Evolutionary conservation across 2,329 filamentous ascomycete species (phyloP).

Genomic region (Teratosphaeria pseudoeucalypti): DNA sequence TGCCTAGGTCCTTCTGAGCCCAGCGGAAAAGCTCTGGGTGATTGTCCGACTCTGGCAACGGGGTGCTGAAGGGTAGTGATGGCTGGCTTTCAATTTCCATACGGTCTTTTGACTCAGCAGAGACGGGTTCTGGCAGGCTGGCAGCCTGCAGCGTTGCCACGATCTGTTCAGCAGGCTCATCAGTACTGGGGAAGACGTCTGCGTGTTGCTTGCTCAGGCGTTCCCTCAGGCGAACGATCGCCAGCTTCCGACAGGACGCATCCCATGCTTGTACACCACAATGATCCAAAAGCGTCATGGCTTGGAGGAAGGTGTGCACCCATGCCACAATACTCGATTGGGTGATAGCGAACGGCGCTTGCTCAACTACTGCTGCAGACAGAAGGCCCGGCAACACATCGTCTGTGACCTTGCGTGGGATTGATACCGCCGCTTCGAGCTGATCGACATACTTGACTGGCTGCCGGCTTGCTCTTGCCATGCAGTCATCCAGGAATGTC

Average conservation of each 20-base stretch:
- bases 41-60: conserved; percentile 32
- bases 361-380: conserved; percentile 61
- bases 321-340: conserved; percentile 11
- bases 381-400: conserved; percentile 48
- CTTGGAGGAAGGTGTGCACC: conserved; percentile 11
- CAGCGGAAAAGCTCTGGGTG: conserved; percentile 48
- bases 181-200: not conserved
- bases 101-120: not conserved
- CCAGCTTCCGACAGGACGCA: not conserved
- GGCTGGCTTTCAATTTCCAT: not conserved
- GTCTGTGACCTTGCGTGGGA: not conserved
- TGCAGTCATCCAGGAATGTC: conserved; percentile 72
- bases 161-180: not conserved
- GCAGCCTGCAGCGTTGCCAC: not conserved
- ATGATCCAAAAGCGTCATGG: not conserved
- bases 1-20: conserved; percentile 66
- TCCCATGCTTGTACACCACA: not conserved
- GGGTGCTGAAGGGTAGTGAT: conserved; percentile 21
- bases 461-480: conserved; percentile 61
- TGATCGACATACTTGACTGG: conserved; percentile 77
- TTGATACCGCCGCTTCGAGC: conserved; percentile 32
- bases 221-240: not conserved
- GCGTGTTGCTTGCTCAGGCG: not conserved
- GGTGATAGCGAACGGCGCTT: conserved; percentile 52
- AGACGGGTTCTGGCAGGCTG: not conserved